These are phyloP conservation scores for Skeletonema marinoi DNA, from an alignment of 108 stramenopile species.

Conservation along the genomic window DNA sequence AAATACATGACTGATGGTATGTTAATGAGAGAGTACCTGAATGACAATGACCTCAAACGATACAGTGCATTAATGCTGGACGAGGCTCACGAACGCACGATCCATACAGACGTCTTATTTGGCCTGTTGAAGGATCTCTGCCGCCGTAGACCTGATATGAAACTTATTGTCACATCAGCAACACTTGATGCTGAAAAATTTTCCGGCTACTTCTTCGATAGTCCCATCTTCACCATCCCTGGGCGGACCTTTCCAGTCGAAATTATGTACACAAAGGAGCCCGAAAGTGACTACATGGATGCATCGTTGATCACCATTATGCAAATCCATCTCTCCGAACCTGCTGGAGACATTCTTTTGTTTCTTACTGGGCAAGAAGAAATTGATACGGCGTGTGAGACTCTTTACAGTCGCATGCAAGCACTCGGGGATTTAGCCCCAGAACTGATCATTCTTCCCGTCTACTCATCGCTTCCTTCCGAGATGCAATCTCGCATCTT, in stretches of 20 bases:
- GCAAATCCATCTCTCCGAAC: slow-evolving; percentile 98
- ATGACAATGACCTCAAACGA: slow-evolving; percentile 88
- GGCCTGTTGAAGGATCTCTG: slow-evolving; percentile 95
- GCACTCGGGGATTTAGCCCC: slow-evolving; percentile 95
- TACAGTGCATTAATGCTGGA: slow-evolving; percentile 93
- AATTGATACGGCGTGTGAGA: slow-evolving; percentile 98
- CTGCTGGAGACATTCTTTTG: slow-evolving; percentile 94
- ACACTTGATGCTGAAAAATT: slow-evolving; percentile 99
- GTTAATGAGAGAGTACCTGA: slow-evolving; percentile 96
- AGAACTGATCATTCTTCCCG: slow-evolving; percentile 96
- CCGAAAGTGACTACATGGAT: slow-evolving; percentile 97
- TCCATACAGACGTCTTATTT: slow-evolving; percentile 98
- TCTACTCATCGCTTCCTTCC: slow-evolving; percentile 95
- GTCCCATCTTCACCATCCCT: slow-evolving; percentile 98
- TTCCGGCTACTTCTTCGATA: slow-evolving; percentile 93
- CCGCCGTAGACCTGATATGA: slow-evolving; percentile 87
- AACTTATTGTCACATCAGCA: slow-evolving; percentile 95
- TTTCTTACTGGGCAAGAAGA: slow-evolving; percentile 99
- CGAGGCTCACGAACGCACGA: slow-evolving; percentile 99
- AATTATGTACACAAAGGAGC: slow-evolving; percentile 97
- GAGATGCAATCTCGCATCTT: slow-evolving; percentile 99
- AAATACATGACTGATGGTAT: slow-evolving; percentile 99
- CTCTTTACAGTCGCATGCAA: slow-evolving; percentile 95
- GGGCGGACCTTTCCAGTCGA: slow-evolving; percentile 97
- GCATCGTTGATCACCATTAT: slow-evolving; percentile 96